phyloP scores from a whole-genome alignment of 352 stramenopile species.

The Phytophthora pluvialis region DNA sequence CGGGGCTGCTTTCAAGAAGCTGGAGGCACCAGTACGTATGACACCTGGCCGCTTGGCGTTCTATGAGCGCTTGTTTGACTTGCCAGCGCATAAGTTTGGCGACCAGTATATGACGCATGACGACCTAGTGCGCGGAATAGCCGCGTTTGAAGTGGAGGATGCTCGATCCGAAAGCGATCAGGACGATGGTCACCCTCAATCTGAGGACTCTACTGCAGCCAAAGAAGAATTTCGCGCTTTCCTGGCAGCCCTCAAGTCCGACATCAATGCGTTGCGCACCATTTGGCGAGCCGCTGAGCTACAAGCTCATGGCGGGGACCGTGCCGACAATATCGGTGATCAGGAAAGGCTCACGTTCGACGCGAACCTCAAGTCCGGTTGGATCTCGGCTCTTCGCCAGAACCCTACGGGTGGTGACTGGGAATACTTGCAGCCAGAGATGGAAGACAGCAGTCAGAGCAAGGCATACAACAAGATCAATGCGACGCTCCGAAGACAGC shows the following conservation, averaged over 20 bases:
- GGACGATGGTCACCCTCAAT: slow-evolving; percentile 27
- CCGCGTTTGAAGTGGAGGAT: slow-evolving; percentile 40
- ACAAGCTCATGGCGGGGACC: slow-evolving; percentile 46
- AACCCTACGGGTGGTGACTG: slow-evolving; percentile 72
- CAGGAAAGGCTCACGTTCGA: slow-evolving; percentile 70
- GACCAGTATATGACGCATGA: slow-evolving; percentile 72
- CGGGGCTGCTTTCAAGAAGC: slow-evolving; percentile 1
- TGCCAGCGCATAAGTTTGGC: slow-evolving; percentile 43
- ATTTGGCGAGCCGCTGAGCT: slow-evolving; percentile 79
- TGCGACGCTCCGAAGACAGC: slow-evolving; percentile 29
- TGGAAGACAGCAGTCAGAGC: slow-evolving; percentile 27
- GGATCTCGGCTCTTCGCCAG: slow-evolving; percentile 76
- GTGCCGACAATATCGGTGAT: slow-evolving; percentile 28
- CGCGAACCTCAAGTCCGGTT: slow-evolving; percentile 71
- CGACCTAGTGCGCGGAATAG: slow-evolving; percentile 68
- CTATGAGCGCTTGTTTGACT: slow-evolving; percentile 56
- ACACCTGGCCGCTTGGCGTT: slow-evolving; percentile 37
- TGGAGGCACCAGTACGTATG: slow-evolving; percentile 11
- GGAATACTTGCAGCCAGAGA: slow-evolving; percentile 50
- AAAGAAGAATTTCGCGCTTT: slow-evolving; percentile 58
- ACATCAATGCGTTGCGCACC: slow-evolving; percentile 60
- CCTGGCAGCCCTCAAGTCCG: slow-evolving; percentile 45
- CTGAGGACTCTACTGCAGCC: slow-evolving; percentile 21
- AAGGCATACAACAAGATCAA: slow-evolving; percentile 33
- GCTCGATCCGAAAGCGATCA: slow-evolving; percentile 23